These are phyloP conservation scores for Mycena chlorophos DNA, from an alignment of 768 basidiomycete species.

Conservation along the genomic window DNA sequence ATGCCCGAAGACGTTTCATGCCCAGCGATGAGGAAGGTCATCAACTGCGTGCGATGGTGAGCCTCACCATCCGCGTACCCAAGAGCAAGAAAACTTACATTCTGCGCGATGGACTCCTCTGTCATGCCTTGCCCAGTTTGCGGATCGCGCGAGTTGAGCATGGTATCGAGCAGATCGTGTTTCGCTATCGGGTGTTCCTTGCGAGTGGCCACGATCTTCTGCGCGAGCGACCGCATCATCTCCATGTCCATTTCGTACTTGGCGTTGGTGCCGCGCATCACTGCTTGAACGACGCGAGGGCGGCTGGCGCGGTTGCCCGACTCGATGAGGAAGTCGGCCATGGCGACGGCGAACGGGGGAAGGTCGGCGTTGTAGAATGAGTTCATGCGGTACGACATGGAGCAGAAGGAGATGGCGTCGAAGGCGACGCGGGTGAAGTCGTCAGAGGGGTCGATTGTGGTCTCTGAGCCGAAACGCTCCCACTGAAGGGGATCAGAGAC, in stretches of 20 bases:
- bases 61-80: background rate
- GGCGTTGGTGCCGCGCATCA: constrained; percentile 36
- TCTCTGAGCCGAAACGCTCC: constrained; percentile 40
- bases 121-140: constrained; percentile 44
- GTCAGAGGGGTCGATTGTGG: constrained; percentile 42
- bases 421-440: constrained; percentile 51
- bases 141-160: constrained; percentile 46
- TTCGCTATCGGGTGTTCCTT: constrained; percentile 38
- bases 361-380: constrained; percentile 44
- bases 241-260: constrained; percentile 44
- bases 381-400: constrained; percentile 47
- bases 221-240: constrained; percentile 40
- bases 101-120: constrained; percentile 43
- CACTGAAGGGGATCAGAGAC: background rate
- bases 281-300: constrained; percentile 33
- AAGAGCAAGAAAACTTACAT: constrained; percentile 34
- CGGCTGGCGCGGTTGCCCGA: constrained; percentile 36
- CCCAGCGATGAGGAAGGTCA: constrained; percentile 52
- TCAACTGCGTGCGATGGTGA: constrained; percentile 29
- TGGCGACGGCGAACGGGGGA: constrained; percentile 41
- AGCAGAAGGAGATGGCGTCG: constrained; percentile 47
- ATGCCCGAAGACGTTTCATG: constrained; percentile 34
- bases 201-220: constrained; percentile 40
- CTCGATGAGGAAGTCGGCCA: constrained; percentile 45
- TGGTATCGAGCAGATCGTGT: constrained; percentile 46